Evolutionary conservation across 108 stramenopile species (phyloP), one percentile per base, ranked within the genome.

Genomic region (Aurantiochytrium sp.): DNA sequence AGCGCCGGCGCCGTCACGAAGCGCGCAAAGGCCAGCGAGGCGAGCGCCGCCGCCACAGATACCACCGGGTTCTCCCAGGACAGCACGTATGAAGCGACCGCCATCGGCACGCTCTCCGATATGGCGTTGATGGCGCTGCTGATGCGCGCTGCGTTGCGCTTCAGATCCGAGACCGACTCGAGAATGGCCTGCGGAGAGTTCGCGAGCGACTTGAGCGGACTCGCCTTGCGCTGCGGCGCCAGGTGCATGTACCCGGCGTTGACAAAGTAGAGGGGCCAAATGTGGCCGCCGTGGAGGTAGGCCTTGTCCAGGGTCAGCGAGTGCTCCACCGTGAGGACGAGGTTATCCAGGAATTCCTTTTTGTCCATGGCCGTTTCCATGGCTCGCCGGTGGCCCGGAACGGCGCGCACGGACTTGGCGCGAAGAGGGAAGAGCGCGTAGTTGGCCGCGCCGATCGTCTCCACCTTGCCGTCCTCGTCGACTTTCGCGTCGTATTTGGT

Each of bases 301-400:
- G 59, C 59, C 19, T 65, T 19, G 34, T 65, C 59, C 8, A 65
- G 59, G 22, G 34, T 34, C 32, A 65, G 22, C 59, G 59, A 15
- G 59, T 65, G 59, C 59, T 65, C 59, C 59, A 65, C 59, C 10
- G 59, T 65, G 34, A 65, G 59, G 8, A 34, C 6, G 3, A 65
- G 59, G 32, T 65, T 65, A 12, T 65, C 59, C 8, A 34, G 27
- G 19, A 65, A 65, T 34, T 65, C 59, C 8, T 65, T 65, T 27
- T 34, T 65, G 59, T 65, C 59, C 59, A 65, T 65, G 59, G 59
- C 59, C 8, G 59, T 65, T 10, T 65, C 59, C 59, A 65, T 65
- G 27, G 59, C 59, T 6, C 59, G 59, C 8, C 59, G 59, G 19
- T 65, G 59, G 6, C 59, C 59, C 8, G 59, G 59, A 27, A 65